Base-by-base conservation (phyloP, 2,329 filamentous ascomycete genomes). In the Corniculantispora saksenae region DNA sequence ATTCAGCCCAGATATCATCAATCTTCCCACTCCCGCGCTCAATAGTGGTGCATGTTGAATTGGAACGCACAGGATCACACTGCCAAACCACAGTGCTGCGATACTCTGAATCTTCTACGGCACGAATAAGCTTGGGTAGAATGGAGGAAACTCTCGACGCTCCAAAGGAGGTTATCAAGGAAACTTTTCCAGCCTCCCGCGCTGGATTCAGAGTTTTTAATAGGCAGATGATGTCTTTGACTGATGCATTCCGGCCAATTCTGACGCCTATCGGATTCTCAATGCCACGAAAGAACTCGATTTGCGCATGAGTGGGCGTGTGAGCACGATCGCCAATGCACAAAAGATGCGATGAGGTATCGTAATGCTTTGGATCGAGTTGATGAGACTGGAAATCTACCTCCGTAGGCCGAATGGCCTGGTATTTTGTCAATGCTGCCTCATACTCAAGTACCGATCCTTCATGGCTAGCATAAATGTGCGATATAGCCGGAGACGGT, bases 51-150 rank as follows among this genome's bases (percentile, higher is more conserved):
- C 1, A 95, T 99, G 83, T 99, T 99, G 80, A 97, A 79, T 91
- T 91, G 68, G 95, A 95, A 79, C 99, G 95, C 95, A 99, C 99
- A 25, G 95, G 95, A 79, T 99, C 95, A 80, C 94, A 98, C 80
- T 98, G 95, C 94, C 94, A 98, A 71, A 97, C 92, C 4, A 97
- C 93, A 25, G 78, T 80, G 59, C 82, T 77, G 55, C 77, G 77
- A 77, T 87, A 88, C 78, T 89, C 93, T 65, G 91, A 94, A 71
- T 84, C 84, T 76, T 95, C 91, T 29, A 99, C 94, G 45, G 92
- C 93, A 70, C 91, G 88, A 75, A 99, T 98, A 78, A 98, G 95
- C 10, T 81, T 83, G 0, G 93, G 92, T 0, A 99, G 86, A 68
- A 97, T 86, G 6, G 85, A 79, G 58, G 87, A 82, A 50, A 99